A percentile compares a stretch with the other conserved stretches of the same genome.
Evolutionary conservation across 2,329 filamentous ascomycete genomes (phyloP).

Genomic region (Exophiala sp.): DNA sequence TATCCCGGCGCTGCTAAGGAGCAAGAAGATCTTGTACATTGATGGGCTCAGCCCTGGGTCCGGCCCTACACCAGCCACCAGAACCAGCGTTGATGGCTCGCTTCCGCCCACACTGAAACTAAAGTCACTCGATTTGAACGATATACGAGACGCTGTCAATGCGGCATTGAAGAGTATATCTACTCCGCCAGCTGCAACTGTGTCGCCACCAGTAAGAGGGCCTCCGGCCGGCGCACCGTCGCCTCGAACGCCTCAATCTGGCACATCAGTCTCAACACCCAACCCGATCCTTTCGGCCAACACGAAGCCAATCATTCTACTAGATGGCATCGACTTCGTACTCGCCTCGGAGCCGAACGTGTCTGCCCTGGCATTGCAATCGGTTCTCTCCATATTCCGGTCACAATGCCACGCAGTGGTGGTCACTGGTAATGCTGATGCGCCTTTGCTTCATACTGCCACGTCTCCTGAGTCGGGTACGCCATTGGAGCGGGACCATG

Average conservation of each 20-base stretch:
- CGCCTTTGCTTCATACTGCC: slow-evolving; percentile 59
- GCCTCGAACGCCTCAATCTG: slow-evolving; percentile 2
- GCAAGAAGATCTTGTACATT: slow-evolving; percentile 66
- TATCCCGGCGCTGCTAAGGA: slow-evolving; percentile 42
- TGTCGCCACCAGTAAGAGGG: neutral
- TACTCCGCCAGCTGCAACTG: slow-evolving; percentile 5
- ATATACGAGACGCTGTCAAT: slow-evolving; percentile 11
- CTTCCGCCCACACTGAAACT: slow-evolving; percentile 9
- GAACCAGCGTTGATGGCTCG: neutral
- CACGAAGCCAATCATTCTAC: slow-evolving; percentile 13
- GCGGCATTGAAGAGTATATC: slow-evolving; percentile 3
- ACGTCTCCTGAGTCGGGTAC: slow-evolving; percentile 45
- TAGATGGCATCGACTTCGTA: slow-evolving; percentile 28
- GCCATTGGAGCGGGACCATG: slow-evolving; percentile 66
- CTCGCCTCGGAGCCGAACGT: slow-evolving; percentile 22
- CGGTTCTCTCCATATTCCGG: slow-evolving; percentile 18
- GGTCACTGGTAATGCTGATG: slow-evolving; percentile 68
- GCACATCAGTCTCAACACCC: neutral
- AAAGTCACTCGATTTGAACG: slow-evolving; percentile 16
- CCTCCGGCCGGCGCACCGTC: neutral
- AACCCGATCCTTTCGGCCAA: slow-evolving; percentile 1
- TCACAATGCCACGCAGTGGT: slow-evolving; percentile 50
- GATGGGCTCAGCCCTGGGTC: slow-evolving; percentile 63
- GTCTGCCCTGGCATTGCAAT: slow-evolving; percentile 9
- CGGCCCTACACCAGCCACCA: neutral